These are phyloP conservation scores for Calonectria hawksworthii DNA, from an alignment of 2,329 filamentous ascomycete species.

Conservation along the genomic window DNA sequence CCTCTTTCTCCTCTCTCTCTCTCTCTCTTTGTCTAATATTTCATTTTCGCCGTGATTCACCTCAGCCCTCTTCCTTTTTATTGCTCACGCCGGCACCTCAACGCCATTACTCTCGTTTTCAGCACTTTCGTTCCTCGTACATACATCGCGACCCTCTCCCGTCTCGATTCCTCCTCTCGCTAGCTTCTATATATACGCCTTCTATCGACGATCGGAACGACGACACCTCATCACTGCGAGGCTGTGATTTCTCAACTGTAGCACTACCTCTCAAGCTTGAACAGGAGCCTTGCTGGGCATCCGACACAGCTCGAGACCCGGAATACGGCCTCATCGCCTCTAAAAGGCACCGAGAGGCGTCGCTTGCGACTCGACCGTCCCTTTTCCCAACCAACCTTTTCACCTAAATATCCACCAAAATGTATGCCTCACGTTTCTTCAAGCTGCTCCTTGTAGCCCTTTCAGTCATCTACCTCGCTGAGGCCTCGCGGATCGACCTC, in stretches of 20 bases:
- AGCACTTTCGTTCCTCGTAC: conserved; percentile 19
- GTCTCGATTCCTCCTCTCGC: conserved; percentile 22
- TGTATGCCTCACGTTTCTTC: conserved; percentile 63
- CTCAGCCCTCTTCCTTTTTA: conserved; percentile 8
- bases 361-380: conserved; percentile 6
- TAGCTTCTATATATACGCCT: conserved; percentile 8
- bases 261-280: not conserved
- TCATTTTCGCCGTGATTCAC: conserved; percentile 12
- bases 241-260: not conserved
- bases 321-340: not conserved
- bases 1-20: not conserved
- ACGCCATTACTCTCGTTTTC: conserved; percentile 16
- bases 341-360: not conserved
- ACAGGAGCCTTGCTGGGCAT: not conserved
- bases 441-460: conserved; percentile 65
- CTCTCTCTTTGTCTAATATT: conserved; percentile 8
- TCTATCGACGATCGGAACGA: not conserved
- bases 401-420: conserved; percentile 43
- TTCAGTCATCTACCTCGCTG: conserved; percentile 60
- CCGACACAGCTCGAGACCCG: conserved; percentile 2
- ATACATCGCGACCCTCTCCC: conserved; percentile 2
- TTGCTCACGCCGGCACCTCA: conserved; percentile 5
- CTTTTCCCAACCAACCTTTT: not conserved
- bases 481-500: conserved; percentile 54
- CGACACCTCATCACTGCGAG: not conserved